Evolutionary conservation across 768 basidiomycete species (phyloP).

Genomic region (Mycena epipterygia): DNA sequence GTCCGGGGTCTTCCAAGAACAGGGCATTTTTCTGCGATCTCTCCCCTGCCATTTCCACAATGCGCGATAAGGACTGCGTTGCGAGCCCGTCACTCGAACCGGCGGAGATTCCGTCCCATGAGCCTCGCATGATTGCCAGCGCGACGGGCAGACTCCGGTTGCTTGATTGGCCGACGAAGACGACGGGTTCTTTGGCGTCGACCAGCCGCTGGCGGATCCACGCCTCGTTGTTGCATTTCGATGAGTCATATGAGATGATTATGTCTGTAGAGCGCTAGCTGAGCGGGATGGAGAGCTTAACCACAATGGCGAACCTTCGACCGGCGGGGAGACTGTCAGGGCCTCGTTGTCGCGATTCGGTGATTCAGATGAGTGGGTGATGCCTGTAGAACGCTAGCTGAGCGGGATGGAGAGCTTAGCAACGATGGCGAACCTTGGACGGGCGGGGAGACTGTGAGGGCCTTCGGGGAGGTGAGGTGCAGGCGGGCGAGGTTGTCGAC

Average conservation of each 20-base stretch:
- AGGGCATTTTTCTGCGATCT: neutral
- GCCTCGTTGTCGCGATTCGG: too few species aligned
- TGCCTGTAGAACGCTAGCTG: too few species aligned
- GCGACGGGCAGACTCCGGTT: neutral
- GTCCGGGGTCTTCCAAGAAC: neutral
- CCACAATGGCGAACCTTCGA: too few species aligned
- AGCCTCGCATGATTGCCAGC: neutral
- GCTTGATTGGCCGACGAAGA: neutral
- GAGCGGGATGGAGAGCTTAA: too few species aligned
- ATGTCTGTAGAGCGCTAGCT: too few species aligned
- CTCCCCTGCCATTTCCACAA: neutral
- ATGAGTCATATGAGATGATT: neutral
- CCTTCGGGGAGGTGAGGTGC: too few species aligned
- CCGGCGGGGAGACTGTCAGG: too few species aligned
- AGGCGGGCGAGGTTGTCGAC: too few species aligned
- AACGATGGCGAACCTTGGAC: too few species aligned
- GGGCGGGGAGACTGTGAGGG: too few species aligned
- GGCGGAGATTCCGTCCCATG: neutral
- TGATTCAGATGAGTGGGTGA: too few species aligned
- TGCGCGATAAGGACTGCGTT: neutral
- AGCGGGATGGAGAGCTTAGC: too few species aligned
- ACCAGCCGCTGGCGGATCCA: neutral
- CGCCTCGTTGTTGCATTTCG: neutral
- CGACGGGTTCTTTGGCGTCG: neutral
- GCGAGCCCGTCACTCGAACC: neutral